Evolutionary conservation across 2,329 filamentous ascomycete species (phyloP).

Genomic region (Colletotrichum destructivum): DNA sequence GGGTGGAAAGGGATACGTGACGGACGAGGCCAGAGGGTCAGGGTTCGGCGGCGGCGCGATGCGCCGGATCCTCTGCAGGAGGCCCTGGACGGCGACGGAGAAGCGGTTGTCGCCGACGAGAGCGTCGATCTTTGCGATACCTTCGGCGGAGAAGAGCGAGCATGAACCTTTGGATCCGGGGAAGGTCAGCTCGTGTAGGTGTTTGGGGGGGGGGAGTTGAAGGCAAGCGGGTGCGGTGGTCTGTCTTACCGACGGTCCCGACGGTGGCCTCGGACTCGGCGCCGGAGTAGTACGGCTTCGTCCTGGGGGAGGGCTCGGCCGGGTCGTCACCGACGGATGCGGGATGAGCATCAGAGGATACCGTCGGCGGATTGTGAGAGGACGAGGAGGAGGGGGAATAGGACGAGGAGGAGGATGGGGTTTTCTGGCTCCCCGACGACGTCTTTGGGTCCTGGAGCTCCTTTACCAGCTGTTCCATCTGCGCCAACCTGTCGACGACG

Average conservation of each 20-base stretch:
- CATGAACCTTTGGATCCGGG: slow-evolving; percentile 27
- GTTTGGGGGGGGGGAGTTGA: too few species aligned
- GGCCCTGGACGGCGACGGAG: slow-evolving; percentile 7
- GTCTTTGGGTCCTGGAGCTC: slow-evolving; percentile 3
- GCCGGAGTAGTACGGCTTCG: slow-evolving; percentile 15
- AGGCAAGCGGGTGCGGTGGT: neutral
- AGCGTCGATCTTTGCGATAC: slow-evolving; percentile 22
- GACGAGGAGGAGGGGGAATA: too few species aligned
- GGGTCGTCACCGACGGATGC: neutral
- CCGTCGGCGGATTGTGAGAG: neutral
- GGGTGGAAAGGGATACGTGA: slow-evolving; percentile 13
- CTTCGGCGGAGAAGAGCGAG: slow-evolving; percentile 43
- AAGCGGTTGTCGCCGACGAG: slow-evolving; percentile 20
- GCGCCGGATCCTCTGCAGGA: neutral
- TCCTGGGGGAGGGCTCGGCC: neutral
- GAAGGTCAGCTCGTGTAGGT: too few species aligned
- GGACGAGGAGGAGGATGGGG: neutral
- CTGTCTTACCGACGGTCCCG: slow-evolving; percentile 36
- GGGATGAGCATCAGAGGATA: neutral
- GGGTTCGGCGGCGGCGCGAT: slow-evolving; percentile 11
- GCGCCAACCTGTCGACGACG: slow-evolving; percentile 17
- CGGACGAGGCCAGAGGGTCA: neutral
- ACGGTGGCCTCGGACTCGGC: slow-evolving; percentile 21
- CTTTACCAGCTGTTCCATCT: slow-evolving; percentile 24
- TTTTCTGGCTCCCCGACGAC: neutral